phyloP scores from a whole-genome alignment of 441 rosid species.

The Gossypium gossypioides region DNA sequence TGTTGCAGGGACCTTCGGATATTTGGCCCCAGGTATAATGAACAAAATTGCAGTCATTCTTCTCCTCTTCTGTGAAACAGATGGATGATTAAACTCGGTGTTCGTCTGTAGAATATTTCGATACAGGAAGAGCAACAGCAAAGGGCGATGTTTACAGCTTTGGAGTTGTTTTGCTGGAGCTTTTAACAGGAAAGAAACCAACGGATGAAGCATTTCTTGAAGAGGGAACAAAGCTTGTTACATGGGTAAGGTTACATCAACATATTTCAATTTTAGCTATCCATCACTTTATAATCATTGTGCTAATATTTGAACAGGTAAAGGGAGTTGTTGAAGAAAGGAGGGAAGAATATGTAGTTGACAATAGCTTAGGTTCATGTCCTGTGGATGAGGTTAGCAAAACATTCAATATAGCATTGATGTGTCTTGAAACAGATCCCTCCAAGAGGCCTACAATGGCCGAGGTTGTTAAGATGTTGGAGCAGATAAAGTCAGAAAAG shows the following conservation, averaged over 20 bases:
- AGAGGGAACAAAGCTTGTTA: conserved; percentile 79
- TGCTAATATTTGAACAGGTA: conserved; percentile 34
- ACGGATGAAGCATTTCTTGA: conserved; percentile 66
- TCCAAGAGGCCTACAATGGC: conserved; percentile 65
- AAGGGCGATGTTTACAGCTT: conserved; percentile 89
- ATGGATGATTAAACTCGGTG: background rate
- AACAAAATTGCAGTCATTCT: conserved; percentile 28
- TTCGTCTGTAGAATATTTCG: conserved; percentile 57
- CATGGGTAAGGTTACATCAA: conserved; percentile 46
- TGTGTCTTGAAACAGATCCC: conserved; percentile 79
- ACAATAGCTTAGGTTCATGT: conserved; percentile 40
- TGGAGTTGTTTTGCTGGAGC: conserved; percentile 70
- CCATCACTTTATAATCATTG: background rate
- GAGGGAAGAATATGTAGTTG: conserved; percentile 52
- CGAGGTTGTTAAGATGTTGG: conserved; percentile 76
- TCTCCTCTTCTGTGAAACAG: background rate
- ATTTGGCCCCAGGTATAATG: conserved; percentile 65
- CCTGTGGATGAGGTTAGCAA: conserved; percentile 47
- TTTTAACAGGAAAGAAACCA: conserved; percentile 66
- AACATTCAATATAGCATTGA: conserved; percentile 45
- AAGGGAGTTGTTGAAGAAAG: conserved; percentile 59
- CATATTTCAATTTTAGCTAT: background rate
- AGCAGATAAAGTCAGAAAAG: conserved; percentile 32
- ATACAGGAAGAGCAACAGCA: conserved; percentile 61
- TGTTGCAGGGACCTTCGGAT: conserved; percentile 78